Base-by-base conservation (phyloP, 306 rosid genomes). In the Dryas octopetala region DNA sequence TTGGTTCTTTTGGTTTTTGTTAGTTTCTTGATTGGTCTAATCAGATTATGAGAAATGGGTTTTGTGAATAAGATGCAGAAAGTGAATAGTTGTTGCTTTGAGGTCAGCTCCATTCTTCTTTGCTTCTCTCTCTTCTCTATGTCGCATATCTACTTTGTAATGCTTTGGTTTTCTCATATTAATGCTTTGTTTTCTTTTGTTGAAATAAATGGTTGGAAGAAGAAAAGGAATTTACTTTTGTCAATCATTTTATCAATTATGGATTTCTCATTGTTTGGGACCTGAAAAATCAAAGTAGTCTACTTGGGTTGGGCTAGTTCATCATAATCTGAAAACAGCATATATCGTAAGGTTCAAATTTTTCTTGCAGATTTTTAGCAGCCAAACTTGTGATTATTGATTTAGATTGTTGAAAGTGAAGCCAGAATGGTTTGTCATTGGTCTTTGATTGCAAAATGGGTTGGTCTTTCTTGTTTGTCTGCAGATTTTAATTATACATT, bases 71-170 rank as follows among this genome's bases (percentile, higher is more conserved):
- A 71, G 79, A 71, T 75, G 82, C 82, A 72, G 58, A 70, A 57
- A 62, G 38, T 72, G 75, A 14, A 50, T 50, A 32, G 50, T 68
- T 62, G 50, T 68, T 62, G 49, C 43, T 57, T 64, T 68, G 10
- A 85, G 89, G 93, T 86, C 19, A 78, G 84, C 83, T 74, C 78
- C 75, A 68, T 81, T 60, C 74, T 64, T 71, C 62, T 82, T 32
- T 74, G 53, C 53, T 69, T 66, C 55, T 72, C 55, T 72, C n/a
- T 80, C 45, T 71, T 68, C 79, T 76, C 73, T 44, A 60, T 1
- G 44, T n/a, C 23, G 7, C 65, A 40, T 54, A 23, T 85, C 46
- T 19, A 28, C 55, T 59, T 58, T 28, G 15, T 45, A 7, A 7
- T 15, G 43, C 4, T 64, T 57, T 55, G 63, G 58, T n/a, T 77